Conservation (phyloP, 1,139 yeast genomes). For the Yamadazyma taylorii region DNA sequence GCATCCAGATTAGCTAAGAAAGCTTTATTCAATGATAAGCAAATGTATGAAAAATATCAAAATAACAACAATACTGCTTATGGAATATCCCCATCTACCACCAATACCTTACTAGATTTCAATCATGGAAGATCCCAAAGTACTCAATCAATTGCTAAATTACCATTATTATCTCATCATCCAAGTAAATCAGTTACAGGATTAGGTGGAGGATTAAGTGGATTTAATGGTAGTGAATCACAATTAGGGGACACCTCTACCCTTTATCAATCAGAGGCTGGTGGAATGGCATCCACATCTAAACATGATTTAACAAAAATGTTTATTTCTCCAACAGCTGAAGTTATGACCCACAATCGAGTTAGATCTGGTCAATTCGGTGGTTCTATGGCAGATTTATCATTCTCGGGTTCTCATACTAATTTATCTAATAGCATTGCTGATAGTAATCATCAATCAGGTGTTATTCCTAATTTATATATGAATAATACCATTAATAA, state of each 20-base stretch:
- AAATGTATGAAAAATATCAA: conserved; percentile 39
- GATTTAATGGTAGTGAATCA: conserved; percentile 19
- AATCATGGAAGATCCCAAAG: not conserved
- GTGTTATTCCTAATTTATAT: conserved; percentile 36
- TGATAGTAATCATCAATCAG: conserved; percentile 31
- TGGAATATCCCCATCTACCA: conserved; percentile 23
- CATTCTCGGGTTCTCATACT: conserved; percentile 27
- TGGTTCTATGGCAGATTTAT: conserved; percentile 23
- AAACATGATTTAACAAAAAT: conserved; percentile 49
- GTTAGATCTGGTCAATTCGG: conserved; percentile 23
- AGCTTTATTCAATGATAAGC: conserved; percentile 31
- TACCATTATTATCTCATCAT: conserved; percentile 36
- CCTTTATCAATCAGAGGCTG: conserved; percentile 34
- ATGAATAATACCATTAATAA: conserved; percentile 35
- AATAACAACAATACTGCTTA: conserved; percentile 36
- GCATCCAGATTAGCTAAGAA: conserved; percentile 44
- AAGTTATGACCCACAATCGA: conserved; percentile 55
- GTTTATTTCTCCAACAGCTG: conserved; percentile 81
- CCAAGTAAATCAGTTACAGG: conserved; percentile 20
- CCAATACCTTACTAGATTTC: conserved; percentile 8
- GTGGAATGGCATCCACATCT: conserved; percentile 27
- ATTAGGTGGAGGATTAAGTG: conserved; percentile 13
- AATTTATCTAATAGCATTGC: conserved; percentile 28
- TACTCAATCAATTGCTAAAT: conserved; percentile 30
- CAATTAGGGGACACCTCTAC: conserved; percentile 41